Evolutionary conservation across 371 early-diverging fungal species (phyloP).

Genomic region (Umbelopsis sp.): DNA sequence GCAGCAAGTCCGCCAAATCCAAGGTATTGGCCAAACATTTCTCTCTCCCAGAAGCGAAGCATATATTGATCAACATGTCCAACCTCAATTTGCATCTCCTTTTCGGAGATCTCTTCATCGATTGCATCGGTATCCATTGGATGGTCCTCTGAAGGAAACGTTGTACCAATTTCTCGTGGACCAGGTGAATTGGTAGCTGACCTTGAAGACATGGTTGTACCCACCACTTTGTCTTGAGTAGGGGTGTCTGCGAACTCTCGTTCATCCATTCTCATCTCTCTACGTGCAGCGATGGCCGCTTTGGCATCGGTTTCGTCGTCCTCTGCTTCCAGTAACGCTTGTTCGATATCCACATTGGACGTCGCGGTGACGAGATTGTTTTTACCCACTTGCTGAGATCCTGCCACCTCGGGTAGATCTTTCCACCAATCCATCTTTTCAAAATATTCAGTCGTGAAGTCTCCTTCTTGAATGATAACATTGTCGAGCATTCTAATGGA

Average conservation of each 20-base stretch:
- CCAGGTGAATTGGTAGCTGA: slow-evolving; percentile 23
- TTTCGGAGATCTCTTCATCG: slow-evolving; percentile 32
- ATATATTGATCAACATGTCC: slow-evolving; percentile 78
- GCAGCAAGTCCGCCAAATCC: slow-evolving; percentile 63
- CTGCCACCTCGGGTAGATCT: slow-evolving; percentile 59
- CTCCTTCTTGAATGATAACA: slow-evolving; percentile 84
- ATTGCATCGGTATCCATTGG: slow-evolving; percentile 17
- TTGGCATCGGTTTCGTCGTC: slow-evolving; percentile 69
- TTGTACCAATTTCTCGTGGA: slow-evolving; percentile 16
- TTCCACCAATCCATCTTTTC: slow-evolving; percentile 73
- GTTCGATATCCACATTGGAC: slow-evolving; percentile 60
- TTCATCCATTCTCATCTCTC: slow-evolving; percentile 68
- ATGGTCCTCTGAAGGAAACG: neutral
- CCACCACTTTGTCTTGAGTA: slow-evolving; percentile 23
- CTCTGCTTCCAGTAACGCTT: slow-evolving; percentile 71
- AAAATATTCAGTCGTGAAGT: slow-evolving; percentile 76
- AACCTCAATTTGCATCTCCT: slow-evolving; percentile 44
- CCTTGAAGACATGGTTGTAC: slow-evolving; percentile 18
- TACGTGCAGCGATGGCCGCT: slow-evolving; percentile 67
- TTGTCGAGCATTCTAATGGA: slow-evolving; percentile 75
- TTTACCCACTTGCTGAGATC: slow-evolving; percentile 30
- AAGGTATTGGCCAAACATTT: slow-evolving; percentile 60
- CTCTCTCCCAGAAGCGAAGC: slow-evolving; percentile 66
- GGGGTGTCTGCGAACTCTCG: slow-evolving; percentile 63
- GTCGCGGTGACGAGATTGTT: slow-evolving; percentile 18